These are phyloP conservation scores for Xylaria sp. DNA, from an alignment of 2,329 filamentous ascomycete species.

Conservation along the genomic window DNA sequence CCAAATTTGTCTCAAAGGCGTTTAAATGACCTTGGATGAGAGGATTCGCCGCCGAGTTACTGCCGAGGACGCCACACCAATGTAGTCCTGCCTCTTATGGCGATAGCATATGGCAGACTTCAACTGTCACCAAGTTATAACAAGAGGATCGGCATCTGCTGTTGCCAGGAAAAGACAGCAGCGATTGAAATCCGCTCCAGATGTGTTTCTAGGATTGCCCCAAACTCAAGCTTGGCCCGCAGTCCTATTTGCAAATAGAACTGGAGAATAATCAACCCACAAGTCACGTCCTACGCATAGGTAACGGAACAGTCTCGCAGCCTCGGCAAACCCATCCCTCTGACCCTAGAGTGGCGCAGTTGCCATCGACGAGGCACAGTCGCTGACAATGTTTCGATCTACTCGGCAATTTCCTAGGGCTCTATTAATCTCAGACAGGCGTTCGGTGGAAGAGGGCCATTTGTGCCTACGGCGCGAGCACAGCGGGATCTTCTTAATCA, in stretches of 20 bases:
- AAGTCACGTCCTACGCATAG: not conserved
- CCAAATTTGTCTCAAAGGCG: constrained; percentile 17
- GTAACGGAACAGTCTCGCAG: not conserved
- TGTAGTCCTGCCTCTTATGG: constrained; percentile 32
- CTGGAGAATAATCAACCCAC: not conserved
- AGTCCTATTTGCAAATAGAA: not conserved
- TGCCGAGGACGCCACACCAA: constrained; percentile 25
- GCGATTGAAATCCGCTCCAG: constrained; percentile 11
- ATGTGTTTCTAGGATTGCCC: constrained; percentile 1
- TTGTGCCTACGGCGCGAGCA: not conserved
- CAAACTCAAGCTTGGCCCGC: not conserved
- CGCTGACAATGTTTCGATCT: constrained; percentile 2
- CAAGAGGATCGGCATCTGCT: constrained; percentile 27
- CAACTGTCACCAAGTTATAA: constrained; percentile 22
- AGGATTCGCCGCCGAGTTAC: constrained; percentile 34
- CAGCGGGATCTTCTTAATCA: not conserved
- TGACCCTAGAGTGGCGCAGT: constrained; percentile 4
- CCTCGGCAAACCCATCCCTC: not conserved
- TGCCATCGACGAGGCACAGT: constrained; percentile 1
- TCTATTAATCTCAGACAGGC: not conserved
- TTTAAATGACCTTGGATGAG: not conserved
- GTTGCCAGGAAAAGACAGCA: constrained; percentile 23
- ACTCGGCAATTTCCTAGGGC: not conserved
- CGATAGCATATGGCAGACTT: not conserved
- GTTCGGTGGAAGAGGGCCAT: not conserved